A percentile compares a stretch with the other conserved stretches of the same genome.
Evolutionary conservation across 2,329 filamentous ascomycete species (phyloP).

Genomic region (Tolypocladium album): DNA sequence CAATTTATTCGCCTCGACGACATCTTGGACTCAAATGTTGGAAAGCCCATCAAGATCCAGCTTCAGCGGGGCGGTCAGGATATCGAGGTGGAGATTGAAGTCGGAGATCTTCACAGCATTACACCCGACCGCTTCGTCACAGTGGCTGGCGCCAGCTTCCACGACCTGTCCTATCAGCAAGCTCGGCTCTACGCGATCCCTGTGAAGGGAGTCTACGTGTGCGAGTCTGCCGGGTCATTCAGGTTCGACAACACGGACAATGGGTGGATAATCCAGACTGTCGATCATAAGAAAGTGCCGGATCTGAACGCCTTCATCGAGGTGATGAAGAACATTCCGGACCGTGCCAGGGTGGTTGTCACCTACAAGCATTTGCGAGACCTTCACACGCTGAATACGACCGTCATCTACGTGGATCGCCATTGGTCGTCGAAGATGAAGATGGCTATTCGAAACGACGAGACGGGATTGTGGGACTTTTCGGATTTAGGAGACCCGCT

Average conservation of each 20-base stretch:
- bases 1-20: slow-evolving; percentile 89
- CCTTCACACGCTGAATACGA: slow-evolving; percentile 87
- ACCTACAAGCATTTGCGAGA: slow-evolving; percentile 94
- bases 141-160: slow-evolving; percentile 88
- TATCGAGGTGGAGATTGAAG: slow-evolving; percentile 70
- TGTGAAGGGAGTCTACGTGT: slow-evolving; percentile 86
- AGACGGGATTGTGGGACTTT: slow-evolving; percentile 90
- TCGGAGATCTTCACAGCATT: slow-evolving; percentile 86
- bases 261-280: slow-evolving; percentile 86
- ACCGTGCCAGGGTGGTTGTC: slow-evolving; percentile 75
- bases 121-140: slow-evolving; percentile 94
- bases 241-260: slow-evolving; percentile 83
- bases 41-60: slow-evolving; percentile 63
- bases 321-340: slow-evolving; percentile 80
- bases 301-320: slow-evolving; percentile 82
- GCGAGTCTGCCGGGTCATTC: slow-evolving; percentile 90
- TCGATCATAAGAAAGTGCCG: slow-evolving; percentile 85
- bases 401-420: slow-evolving; percentile 82
- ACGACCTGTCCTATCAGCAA: slow-evolving; percentile 94
- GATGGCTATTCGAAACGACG: slow-evolving; percentile 80
- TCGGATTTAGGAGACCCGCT: slow-evolving; percentile 72
- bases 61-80: slow-evolving; percentile 85
- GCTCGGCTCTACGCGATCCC: slow-evolving; percentile 91
- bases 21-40: slow-evolving; percentile 82
- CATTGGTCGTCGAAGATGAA: slow-evolving; percentile 97